phyloP scores from a whole-genome alignment of 495 filamentous ascomycete species.

The Hypoxylon perforatum region DNA sequence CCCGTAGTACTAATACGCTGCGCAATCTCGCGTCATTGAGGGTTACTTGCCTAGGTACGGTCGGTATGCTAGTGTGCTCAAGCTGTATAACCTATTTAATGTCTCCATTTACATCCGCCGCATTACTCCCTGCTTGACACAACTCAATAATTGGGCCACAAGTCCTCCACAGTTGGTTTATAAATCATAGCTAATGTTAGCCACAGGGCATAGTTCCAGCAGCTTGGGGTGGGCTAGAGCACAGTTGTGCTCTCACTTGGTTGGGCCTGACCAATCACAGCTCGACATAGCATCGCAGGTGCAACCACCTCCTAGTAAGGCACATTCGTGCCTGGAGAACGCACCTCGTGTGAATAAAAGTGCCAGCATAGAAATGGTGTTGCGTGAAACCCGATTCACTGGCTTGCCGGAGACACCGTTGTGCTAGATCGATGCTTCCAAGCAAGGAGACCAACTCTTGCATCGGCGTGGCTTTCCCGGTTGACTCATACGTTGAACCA shows the following conservation, averaged over 20 bases:
- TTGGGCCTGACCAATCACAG: slow-evolving; percentile 12
- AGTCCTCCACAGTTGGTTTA: not conserved
- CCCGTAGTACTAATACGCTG: no score
- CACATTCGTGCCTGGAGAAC: slow-evolving; percentile 13
- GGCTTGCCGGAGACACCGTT: slow-evolving; percentile 15
- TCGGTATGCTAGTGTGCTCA: no score
- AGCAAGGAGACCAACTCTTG: not conserved
- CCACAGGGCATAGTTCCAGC: not conserved
- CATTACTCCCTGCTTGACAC: no score
- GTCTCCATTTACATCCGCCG: no score
- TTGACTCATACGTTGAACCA: not conserved
- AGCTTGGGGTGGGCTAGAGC: slow-evolving; percentile 1
- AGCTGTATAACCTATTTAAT: no score
- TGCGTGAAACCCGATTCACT: not conserved
- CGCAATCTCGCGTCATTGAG: no score
- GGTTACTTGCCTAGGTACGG: no score
- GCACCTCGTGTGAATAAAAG: not conserved
- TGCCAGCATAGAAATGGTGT: not conserved
- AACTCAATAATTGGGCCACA: no score
- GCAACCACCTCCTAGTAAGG: no score
- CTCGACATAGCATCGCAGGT: not conserved
- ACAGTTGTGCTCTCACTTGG: slow-evolving; percentile 24
- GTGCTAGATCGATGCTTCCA: slow-evolving; percentile 10
- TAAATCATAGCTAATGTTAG: not conserved
- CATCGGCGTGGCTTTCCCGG: not conserved